Conservation (phyloP, 306 rosid genomes). For the Ammopiptanthus mongolicus region DNA sequence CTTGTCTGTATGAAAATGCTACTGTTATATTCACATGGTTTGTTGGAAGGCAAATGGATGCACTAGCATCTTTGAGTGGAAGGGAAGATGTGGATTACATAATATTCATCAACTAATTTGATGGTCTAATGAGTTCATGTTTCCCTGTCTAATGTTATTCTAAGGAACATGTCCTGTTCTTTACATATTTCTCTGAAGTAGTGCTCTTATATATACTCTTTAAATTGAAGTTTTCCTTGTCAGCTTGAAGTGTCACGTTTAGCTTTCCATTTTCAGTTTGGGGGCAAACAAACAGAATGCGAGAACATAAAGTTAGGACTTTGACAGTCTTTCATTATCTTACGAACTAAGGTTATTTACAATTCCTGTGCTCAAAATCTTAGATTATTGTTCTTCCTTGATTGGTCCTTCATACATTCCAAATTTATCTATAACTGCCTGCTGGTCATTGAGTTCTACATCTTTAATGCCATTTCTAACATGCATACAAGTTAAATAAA, state of each 20-base stretch:
- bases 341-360: not conserved
- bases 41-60: not conserved
- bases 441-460: not conserved
- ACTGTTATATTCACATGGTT: not conserved
- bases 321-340: not conserved
- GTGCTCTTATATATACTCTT: not conserved
- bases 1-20: not conserved
- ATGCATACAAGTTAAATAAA: not conserved
- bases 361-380: not conserved
- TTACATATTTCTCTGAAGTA: not conserved
- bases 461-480: not conserved
- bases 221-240: no score
- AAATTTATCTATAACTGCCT: not conserved
- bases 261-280: no score
- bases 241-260: no score
- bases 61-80: not conserved
- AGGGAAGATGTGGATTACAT: not conserved
- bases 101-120: not conserved
- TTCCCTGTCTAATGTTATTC: not conserved
- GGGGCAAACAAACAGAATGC: no score
- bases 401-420: not conserved
- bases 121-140: slow-evolving; percentile 6
- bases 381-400: not conserved
- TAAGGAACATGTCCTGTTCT: not conserved
- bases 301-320: not conserved